These are phyloP conservation scores for Melastoma candidum DNA, from an alignment of 441 rosid species.

Conservation along the genomic window DNA sequence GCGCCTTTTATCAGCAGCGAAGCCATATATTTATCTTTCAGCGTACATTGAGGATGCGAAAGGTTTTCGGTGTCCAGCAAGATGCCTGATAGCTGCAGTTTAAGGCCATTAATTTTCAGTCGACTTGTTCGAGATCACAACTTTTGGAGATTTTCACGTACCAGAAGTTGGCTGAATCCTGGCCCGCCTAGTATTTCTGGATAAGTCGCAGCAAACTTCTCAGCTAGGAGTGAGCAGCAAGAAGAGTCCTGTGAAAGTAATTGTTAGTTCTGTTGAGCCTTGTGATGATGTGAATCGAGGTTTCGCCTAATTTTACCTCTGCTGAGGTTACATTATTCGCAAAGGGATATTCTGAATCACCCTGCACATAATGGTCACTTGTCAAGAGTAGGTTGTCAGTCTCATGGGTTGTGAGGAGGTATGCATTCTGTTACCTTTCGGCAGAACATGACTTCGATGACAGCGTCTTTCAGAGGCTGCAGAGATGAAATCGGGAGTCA, in stretches of 20 bases:
- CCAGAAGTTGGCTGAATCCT: constrained; percentile 55
- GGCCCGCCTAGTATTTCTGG: constrained; percentile 33
- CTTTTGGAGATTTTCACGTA: constrained; percentile 10
- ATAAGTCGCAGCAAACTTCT: constrained; percentile 30
- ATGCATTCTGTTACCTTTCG: constrained; percentile 22
- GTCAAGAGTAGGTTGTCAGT: constrained; percentile 1
- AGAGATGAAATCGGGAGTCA: constrained; percentile 12
- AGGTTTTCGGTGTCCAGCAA: constrained; percentile 43
- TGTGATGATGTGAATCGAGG: neutral
- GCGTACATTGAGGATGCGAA: constrained; percentile 26
- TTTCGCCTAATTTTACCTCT: constrained; percentile 22
- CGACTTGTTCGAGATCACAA: too few species aligned
- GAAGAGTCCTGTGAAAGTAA: constrained; percentile 34
- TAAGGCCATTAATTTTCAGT: neutral
- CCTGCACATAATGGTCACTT: constrained; percentile 20
- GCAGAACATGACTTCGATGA: constrained; percentile 45
- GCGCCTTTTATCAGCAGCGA: constrained; percentile 53
- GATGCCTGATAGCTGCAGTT: constrained; percentile 45
- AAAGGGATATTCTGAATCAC: constrained; percentile 30
- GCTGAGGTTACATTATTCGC: constrained; percentile 30
- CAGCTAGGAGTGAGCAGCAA: constrained; percentile 43
- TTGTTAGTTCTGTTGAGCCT: neutral
- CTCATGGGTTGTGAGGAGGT: neutral
- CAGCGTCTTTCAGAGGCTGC: constrained; percentile 43
- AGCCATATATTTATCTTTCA: constrained; percentile 43